Base-by-base conservation (phyloP, 225 moss, liverwort and hornwort species). In the Bryum argenteum region DNA sequence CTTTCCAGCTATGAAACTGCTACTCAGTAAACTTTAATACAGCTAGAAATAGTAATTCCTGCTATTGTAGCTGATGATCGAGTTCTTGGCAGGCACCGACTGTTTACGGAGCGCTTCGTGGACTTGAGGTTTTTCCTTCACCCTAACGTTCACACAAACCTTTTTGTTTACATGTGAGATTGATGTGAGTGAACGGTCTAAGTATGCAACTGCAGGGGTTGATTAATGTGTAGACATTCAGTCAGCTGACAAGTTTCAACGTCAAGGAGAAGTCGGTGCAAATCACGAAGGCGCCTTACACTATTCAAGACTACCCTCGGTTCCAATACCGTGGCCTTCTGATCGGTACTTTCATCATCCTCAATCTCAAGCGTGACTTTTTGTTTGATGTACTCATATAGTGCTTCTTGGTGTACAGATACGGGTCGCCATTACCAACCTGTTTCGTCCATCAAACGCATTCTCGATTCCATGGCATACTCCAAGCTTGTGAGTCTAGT, bases 401-500 rank as follows among this genome's bases (percentile, higher is more conserved):
- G 2, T 65, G 70, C 1, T 54, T 61, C 44, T 74, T 48, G 51
- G 33, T 33, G 33, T 58, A 84, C 90, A 96, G 98, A 98, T 76
- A 94, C 98, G 43, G 84, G 88, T 79, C 89, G 98, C 40, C 98
- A 98, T 71, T 98, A 88, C 47, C 84, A 91, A 68, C 98, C 98
- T 45, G 48, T 98, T 22, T 71, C 78, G 57, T 85, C 85, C 40
- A 89, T 98, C n/a, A 87, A 79, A 70, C 84, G 83, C 58, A 54
- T 98, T 24, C 82, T 98, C 11, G 92, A 94, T 72, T 90, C 92
- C 8, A 98, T 98, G 98, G 75, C 94, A 13, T 92, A 86, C 77
- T 83, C 94, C 44, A 98, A 98, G 80, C 88, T 98, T 69, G 96
- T 96, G 77, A 91, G 90, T 74, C 8, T 21, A 60, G n/a, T 45